Evolutionary conservation across 225 moss, liverwort and hornwort species (phyloP), one percentile per base, ranked within the genome.

Genomic region (Neckera pumila): DNA sequence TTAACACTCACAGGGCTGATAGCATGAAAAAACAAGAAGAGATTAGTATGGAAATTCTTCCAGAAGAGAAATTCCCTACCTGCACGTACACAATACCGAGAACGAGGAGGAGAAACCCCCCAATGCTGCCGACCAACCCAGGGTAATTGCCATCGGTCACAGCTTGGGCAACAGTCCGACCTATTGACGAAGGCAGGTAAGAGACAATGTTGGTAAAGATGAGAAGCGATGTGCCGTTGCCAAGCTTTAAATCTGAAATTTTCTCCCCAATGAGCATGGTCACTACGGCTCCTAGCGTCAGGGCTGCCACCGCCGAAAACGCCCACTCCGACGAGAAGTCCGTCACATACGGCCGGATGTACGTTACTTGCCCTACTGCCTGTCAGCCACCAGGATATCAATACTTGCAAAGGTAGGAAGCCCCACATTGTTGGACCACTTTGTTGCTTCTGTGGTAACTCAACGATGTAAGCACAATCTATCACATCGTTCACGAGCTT

Each of bases 181-280:
- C 97, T 57, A 99, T 95, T 18, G 98, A 99, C 27, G 97, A 96
- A 85, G 98, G 98, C 88, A 99, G 87, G 91, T 97, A 99, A 15
- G 98, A 99, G 49, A 98, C 98, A 61, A 98, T 98, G 86, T 97
- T 98, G 76, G 97, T 98, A 86, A 96, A 98, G 66, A 98, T 98
- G 84, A 97, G 92, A 62, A 96, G 96, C 15, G 98, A 98, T 34
- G 96, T 97, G 86, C 98, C 98, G 43, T 98, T 97, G 40, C 96
- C 97, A 78, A 97, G 95, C 91, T 98, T 98, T 71, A 95, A 85
- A 88, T 98, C 97, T 38, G 96, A 92, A 76, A 97, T 91, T 76
- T 95, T 97, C 90, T 98, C 97, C 78, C 97, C 96, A 53, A 97
- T 98, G 60, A 92, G 93, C 89, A 98, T 92, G 51, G 98, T 97